phyloP scores from a whole-genome alignment of 169 alveolate genomes.

The Eimeria acervulina region DNA sequence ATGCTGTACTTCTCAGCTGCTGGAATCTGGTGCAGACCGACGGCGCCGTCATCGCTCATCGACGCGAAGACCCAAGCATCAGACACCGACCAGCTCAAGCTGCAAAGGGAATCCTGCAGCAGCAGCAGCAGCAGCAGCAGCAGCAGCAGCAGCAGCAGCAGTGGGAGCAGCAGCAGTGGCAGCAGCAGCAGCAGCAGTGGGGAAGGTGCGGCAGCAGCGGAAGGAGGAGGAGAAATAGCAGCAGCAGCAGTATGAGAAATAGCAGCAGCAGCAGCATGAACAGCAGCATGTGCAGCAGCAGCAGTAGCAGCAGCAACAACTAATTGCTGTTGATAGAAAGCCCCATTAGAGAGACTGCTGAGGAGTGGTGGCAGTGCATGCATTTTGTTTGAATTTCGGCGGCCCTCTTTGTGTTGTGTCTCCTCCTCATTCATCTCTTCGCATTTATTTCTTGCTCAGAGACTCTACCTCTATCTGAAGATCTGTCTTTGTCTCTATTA shows the following conservation, averaged over 20 bases:
- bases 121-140: background rate
- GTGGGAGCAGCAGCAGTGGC: background rate
- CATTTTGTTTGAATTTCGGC: no score
- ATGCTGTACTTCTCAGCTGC: conserved; percentile 91
- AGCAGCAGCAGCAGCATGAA: background rate
- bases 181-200: conserved; percentile 27
- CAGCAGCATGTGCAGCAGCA: background rate
- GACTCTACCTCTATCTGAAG: background rate
- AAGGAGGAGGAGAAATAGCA: background rate
- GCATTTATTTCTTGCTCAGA: background rate
- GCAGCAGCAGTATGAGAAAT: background rate
- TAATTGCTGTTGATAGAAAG: background rate
- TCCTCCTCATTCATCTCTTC: background rate
- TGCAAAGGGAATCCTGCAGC: conserved; percentile 91
- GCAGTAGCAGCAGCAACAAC: background rate
- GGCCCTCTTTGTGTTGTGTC: background rate
- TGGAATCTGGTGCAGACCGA: conserved; percentile 91
- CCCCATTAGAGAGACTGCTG: background rate
- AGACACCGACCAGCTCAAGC: conserved; percentile 91
- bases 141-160: background rate
- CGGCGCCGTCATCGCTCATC: conserved; percentile 91
- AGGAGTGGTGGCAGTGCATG: no score
- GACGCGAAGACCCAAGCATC: conserved; percentile 95
- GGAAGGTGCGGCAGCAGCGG: conserved; percentile 10
- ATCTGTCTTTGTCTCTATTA: background rate